Percentiles rank a stretch among this genome's conserved stretches.
Conservation (phyloP, 2,329 filamentous ascomycete species). For the Exophiala sp. region DNA sequence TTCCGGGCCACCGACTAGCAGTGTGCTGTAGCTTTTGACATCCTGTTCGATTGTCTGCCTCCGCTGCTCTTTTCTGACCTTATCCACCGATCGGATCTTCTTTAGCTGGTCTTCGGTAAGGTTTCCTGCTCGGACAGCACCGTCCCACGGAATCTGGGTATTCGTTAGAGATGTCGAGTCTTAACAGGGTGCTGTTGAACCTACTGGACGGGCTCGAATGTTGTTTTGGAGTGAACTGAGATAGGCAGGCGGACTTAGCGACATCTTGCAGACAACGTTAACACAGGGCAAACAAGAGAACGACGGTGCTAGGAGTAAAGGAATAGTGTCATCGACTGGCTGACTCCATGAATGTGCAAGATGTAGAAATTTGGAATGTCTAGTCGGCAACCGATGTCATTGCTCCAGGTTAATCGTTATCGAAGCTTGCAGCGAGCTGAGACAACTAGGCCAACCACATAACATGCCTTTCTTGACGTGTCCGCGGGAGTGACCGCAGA, state of each 20-base stretch:
- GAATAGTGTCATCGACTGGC: no score
- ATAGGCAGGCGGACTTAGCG: conserved; percentile 75
- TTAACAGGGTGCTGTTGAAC: conserved; percentile 4
- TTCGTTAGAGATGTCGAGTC: conserved; percentile 5
- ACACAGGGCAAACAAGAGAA: conserved; percentile 2
- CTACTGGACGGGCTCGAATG: conserved; percentile 73
- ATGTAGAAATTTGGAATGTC: conserved; percentile 2
- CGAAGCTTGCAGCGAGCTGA: not conserved
- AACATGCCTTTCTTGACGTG: conserved; percentile 1
- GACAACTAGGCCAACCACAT: not conserved
- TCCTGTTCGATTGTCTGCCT: conserved; percentile 75
- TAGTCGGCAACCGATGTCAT: conserved; percentile 12
- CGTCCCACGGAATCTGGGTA: conserved; percentile 79
- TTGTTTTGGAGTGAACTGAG: conserved; percentile 87
- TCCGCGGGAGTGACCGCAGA: conserved; percentile 1
- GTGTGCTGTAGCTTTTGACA: conserved; percentile 67
- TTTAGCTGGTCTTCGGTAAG: conserved; percentile 90
- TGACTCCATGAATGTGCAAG: not conserved
- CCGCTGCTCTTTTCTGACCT: conserved; percentile 86
- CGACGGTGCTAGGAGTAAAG: no score
- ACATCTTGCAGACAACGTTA: conserved; percentile 54
- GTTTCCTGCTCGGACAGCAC: conserved; percentile 84
- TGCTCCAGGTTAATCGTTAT: conserved; percentile 6
- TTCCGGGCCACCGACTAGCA: conserved; percentile 66
- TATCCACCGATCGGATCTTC: conserved; percentile 95